Percentiles rank a stretch among this genome's conserved stretches.
Evolutionary conservation across 2,329 filamentous ascomycete genomes (phyloP).

Genomic region (Alternaria sp.): DNA sequence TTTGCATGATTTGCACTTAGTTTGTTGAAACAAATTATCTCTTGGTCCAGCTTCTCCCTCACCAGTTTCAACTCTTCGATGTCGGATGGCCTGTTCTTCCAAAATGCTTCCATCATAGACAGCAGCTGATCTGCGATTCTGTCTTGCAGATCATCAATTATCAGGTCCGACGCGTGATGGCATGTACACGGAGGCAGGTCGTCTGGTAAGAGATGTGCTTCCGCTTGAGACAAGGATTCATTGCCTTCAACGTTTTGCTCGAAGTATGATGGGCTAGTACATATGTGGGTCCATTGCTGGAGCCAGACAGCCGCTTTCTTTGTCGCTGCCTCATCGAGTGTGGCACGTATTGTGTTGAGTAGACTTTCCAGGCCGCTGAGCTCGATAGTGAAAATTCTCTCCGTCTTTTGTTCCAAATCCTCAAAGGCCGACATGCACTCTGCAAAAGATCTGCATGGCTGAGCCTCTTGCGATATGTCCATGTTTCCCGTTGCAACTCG

Average conservation of each 20-base stretch:
- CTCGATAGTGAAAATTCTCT: neutral
- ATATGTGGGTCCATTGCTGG: neutral
- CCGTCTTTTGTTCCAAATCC: neutral
- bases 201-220: neutral
- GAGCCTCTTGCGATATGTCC: neutral
- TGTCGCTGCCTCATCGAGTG: neutral
- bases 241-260: neutral
- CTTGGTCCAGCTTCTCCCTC: too few relatives aligned
- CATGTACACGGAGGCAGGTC: neutral
- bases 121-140: neutral
- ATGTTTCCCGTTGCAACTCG: neutral
- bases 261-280: neutral
- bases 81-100: neutral
- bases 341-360: neutral
- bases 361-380: neutral
- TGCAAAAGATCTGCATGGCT: neutral
- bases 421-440: constrained; percentile 3
- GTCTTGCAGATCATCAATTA: neutral
- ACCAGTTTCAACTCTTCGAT: neutral
- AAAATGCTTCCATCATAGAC: neutral
- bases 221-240: neutral
- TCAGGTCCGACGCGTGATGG: too few relatives aligned
- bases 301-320: neutral
- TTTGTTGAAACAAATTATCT: neutral
- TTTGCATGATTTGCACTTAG: neutral